Percentiles rank a stretch among this genome's conserved stretches.
phyloP scores from a whole-genome alignment of 73 alveolate species.

The Tetrahymena malaccensis region DNA sequence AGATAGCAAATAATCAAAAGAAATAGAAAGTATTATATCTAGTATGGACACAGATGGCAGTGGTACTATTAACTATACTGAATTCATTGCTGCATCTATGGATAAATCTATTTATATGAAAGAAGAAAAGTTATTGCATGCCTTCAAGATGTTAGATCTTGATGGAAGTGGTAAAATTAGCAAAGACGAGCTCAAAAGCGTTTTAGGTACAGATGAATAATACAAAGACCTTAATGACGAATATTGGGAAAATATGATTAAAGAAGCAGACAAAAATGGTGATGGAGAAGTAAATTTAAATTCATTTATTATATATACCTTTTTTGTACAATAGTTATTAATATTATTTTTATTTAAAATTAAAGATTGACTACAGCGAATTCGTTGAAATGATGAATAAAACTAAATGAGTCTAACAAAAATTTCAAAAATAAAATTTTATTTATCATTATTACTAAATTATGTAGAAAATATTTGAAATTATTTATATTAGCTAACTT shows the following conservation, averaged over 20 bases:
- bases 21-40: neutral
- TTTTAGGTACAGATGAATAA: slow-evolving; percentile 1
- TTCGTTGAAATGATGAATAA: neutral
- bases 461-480: neutral
- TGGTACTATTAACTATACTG: slow-evolving; percentile 63
- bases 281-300: slow-evolving; percentile 5
- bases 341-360: neutral
- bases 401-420: neutral
- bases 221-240: neutral
- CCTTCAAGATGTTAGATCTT: slow-evolving; percentile 45
- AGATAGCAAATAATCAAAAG: neutral
- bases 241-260: neutral
- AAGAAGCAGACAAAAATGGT: slow-evolving; percentile 1
- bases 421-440: neutral
- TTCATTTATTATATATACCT: neutral
- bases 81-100: slow-evolving; percentile 60
- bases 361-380: neutral
- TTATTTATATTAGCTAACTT: neutral
- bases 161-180: slow-evolving; percentile 54
- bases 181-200: slow-evolving; percentile 3
- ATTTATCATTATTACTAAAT: too few relatives aligned
- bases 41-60: slow-evolving; percentile 58
- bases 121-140: slow-evolving; percentile 28
- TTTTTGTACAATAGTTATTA: neutral
- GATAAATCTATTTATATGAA: slow-evolving; percentile 26